Evolutionary conservation across 2,329 filamentous ascomycete genomes (phyloP).

Genomic region (Aspergillus tubingensis): DNA sequence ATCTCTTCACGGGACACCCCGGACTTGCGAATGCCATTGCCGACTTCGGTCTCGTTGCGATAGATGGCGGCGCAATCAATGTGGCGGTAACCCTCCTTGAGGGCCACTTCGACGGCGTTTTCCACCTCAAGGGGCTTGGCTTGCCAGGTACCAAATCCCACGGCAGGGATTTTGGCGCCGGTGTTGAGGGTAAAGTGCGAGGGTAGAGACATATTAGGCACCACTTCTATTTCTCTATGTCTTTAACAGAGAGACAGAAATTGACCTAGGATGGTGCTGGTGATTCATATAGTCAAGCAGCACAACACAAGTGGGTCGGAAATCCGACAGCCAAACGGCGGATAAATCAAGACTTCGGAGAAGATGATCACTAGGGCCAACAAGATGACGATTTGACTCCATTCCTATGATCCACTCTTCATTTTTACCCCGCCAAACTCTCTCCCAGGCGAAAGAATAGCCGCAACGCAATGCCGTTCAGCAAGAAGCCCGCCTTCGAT

Average conservation of each 20-base stretch:
- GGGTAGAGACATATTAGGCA: slow-evolving; percentile 16
- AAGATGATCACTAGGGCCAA: neutral
- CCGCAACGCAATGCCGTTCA: neutral
- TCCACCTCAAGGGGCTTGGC: neutral
- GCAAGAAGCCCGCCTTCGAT: neutral
- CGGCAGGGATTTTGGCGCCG: neutral
- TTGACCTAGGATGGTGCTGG: neutral
- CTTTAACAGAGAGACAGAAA: no score
- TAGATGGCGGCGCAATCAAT: slow-evolving; percentile 62
- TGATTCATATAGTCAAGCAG: neutral
- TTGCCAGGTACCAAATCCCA: slow-evolving; percentile 1
- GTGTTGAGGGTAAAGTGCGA: slow-evolving; percentile 29
- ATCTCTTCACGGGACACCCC: slow-evolving; percentile 67
- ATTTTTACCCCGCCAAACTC: neutral
- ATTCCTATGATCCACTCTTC: no score
- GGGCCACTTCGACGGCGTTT: neutral
- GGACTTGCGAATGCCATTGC: slow-evolving; percentile 63
- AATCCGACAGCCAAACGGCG: neutral
- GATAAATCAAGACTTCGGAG: neutral
- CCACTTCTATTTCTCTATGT: neutral
- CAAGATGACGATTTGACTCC: no score
- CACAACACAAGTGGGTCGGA: neutral
- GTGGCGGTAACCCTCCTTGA: slow-evolving; percentile 57
- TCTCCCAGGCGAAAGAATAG: neutral
- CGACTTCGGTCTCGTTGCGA: slow-evolving; percentile 72